Evolutionary conservation across 1,284 basidiomycete genomes (phyloP).

Genomic region (Peniophora sp.): DNA sequence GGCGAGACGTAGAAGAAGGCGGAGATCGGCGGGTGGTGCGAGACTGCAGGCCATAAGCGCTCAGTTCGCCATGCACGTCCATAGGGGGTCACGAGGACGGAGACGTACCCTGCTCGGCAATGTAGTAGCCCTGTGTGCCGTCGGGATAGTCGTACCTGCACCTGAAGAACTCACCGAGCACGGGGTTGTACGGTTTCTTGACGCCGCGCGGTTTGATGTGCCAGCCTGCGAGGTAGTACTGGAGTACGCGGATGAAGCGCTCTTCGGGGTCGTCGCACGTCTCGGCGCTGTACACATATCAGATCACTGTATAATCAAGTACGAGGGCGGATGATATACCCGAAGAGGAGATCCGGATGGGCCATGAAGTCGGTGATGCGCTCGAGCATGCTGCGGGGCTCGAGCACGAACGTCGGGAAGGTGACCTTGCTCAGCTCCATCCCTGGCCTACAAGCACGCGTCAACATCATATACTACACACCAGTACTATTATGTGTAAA

Average conservation of each 20-base stretch:
- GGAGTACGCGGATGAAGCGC: slow-evolving; percentile 85
- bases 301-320: slow-evolving; percentile 6
- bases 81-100: neutral
- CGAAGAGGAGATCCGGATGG: slow-evolving; percentile 96
- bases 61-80: neutral
- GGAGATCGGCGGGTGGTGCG: slow-evolving; percentile 92
- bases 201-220: slow-evolving; percentile 99
- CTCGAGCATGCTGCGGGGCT: slow-evolving; percentile 90
- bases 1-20: slow-evolving; percentile 97
- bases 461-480: neutral
- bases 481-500: neutral
- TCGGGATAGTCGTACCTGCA: slow-evolving; percentile 93
- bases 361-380: slow-evolving; percentile 99
- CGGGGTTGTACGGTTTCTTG: slow-evolving; percentile 99
- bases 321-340: slow-evolving; percentile 43
- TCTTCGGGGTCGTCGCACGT: slow-evolving; percentile 76
- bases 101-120: slow-evolving; percentile 84
- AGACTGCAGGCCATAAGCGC: slow-evolving; percentile 42
- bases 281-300: slow-evolving; percentile 50
- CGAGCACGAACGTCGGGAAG: slow-evolving; percentile 90
- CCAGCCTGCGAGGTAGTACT: slow-evolving; percentile 98
- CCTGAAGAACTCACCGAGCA: slow-evolving; percentile 96
- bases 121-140: slow-evolving; percentile 90
- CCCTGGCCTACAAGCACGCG: slow-evolving; percentile 53
- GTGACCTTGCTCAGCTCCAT: slow-evolving; percentile 96